Evolutionary conservation across 176 grass and related monocot species (phyloP), one percentile per base, ranked within the genome.

Genomic region (Ampelocalamus luodianensis): DNA sequence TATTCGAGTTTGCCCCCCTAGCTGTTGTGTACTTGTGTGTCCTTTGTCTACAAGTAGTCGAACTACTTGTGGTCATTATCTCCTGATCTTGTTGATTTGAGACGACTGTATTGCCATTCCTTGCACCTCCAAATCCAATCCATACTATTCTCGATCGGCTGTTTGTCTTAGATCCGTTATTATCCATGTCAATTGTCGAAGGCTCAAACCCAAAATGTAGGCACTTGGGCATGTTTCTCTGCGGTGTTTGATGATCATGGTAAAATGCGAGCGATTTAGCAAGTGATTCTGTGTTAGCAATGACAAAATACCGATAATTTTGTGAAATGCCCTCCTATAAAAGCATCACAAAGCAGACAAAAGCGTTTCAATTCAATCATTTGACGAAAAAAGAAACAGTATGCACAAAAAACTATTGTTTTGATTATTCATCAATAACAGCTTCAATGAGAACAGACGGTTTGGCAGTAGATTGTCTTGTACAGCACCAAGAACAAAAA

Each of bases 1-100:
- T 76, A 27, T 32, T 69, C 37, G 40, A 68, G 63, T n/a, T 46
- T 29, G 37, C 50, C 27, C 75, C 75, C n/a, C 17, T 42, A 59
- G 24, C 48, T 42, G 16, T 11, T 76, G 71, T 84, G 71, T 84
- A 60, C 37, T 58, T 68, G 53, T 54, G 59, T 76, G 82, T 53
- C 22, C 22, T 7, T 9, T 74, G 55, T 76, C n/a, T 63, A 69
- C 32, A 73, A 48, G 12, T 10, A 34, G 27, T 49, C 68, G 4
- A 45, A 12, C 51, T 63, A 72, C 26, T 10, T 16, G 39, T 72
- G 44, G 58, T n/a, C 32, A 70, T 56, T 14, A 15, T 66, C 43
- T 29, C 42, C 10, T 64, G 14, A 59, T 44, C 46, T 75, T 65
- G 82, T 77, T 68, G 62, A 29, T 84, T 67, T 40, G 46, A 44